phyloP scores from a whole-genome alignment of 257 asterid genomes.

The Marsdenia floribunda region DNA sequence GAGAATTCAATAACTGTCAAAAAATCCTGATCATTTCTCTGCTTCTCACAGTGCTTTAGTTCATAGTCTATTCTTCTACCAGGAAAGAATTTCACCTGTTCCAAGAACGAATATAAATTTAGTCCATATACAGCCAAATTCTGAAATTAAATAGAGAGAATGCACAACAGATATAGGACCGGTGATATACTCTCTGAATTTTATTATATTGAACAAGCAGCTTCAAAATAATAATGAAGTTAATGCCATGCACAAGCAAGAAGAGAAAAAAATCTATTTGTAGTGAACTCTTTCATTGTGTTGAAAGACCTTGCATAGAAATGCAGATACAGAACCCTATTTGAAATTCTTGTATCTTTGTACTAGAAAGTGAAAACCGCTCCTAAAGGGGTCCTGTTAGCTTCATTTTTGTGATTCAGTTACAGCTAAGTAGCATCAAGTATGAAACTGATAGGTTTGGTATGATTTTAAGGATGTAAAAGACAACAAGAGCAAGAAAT shows the following conservation, averaged over 20 bases:
- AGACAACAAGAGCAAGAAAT: background rate
- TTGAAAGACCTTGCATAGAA: background rate
- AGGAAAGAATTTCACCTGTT: constrained; percentile 67
- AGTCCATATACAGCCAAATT: background rate
- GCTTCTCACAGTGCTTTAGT: constrained; percentile 49
- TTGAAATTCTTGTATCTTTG: background rate
- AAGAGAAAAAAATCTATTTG: background rate
- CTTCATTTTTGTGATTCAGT: background rate
- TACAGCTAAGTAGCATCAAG: background rate
- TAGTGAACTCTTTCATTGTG: background rate
- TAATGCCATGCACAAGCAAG: background rate
- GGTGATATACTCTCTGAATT: background rate
- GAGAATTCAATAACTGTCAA: constrained; percentile 81
- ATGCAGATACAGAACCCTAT: background rate
- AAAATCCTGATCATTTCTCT: constrained; percentile 38
- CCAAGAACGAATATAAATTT: constrained; percentile 10
- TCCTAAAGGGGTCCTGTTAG: background rate
- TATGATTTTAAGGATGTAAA: background rate
- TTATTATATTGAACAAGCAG: background rate
- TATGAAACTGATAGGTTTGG: background rate
- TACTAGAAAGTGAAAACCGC: background rate
- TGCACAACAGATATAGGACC: background rate
- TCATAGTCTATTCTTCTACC: constrained; percentile 88
- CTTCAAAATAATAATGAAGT: background rate
- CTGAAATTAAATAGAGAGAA: background rate